These are phyloP conservation scores for Allomyces macrogynus DNA, from an alignment of 192 early-diverging fungal species.

Conservation along the genomic window DNA sequence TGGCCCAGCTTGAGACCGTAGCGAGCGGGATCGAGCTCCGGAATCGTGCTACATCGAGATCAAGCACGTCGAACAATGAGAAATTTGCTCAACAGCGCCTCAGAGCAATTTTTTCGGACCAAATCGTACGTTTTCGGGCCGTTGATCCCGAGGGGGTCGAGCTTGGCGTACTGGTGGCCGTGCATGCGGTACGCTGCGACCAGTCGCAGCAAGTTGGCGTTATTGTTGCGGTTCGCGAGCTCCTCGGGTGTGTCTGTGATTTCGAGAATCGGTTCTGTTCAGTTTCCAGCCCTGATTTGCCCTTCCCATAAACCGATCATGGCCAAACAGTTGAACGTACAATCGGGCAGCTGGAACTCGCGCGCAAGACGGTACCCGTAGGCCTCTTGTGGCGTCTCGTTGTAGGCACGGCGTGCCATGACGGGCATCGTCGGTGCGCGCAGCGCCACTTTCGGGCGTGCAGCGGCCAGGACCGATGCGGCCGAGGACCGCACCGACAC, in stretches of 20 bases:
- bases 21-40: constrained; percentile 63
- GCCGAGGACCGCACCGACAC: no score
- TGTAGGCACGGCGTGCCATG: neutral
- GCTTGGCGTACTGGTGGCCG: constrained; percentile 60
- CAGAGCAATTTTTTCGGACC: no score
- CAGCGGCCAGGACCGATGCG: no score
- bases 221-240: constrained; percentile 57
- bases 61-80: no score
- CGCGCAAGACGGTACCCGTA: constrained; percentile 77
- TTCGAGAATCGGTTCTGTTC: neutral
- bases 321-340: constrained; percentile 16
- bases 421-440: no score
- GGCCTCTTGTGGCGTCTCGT: constrained; percentile 11
- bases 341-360: constrained; percentile 48
- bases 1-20: constrained; percentile 51
- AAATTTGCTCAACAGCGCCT: no score
- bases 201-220: constrained; percentile 67
- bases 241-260: constrained; percentile 48
- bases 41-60: constrained; percentile 15
- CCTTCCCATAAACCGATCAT: no score
- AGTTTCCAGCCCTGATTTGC: no score
- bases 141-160: constrained; percentile 64
- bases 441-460: no score
- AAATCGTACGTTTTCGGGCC: neutral
- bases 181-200: constrained; percentile 57